These are phyloP conservation scores for Neoboletus magnificus DNA, from an alignment of 768 basidiomycete genomes.

Conservation along the genomic window DNA sequence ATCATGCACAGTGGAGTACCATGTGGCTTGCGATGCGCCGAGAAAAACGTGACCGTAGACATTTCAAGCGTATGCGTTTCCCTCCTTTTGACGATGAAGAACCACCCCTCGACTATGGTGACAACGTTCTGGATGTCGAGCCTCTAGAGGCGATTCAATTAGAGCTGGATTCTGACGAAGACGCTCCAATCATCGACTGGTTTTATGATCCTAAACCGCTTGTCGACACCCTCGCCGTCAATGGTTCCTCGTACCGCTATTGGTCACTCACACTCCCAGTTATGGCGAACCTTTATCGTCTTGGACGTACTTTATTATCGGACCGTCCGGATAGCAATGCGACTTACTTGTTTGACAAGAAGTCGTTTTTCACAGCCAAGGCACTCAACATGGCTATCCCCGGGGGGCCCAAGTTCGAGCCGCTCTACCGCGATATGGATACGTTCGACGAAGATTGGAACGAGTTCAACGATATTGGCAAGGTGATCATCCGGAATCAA, in stretches of 20 bases:
- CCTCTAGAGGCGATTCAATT: constrained; percentile 97
- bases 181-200: constrained; percentile 91
- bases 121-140: constrained; percentile 97
- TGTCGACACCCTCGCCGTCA: constrained; percentile 84
- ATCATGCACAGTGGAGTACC: constrained; percentile 98
- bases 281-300: constrained; percentile 95
- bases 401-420: constrained; percentile 98
- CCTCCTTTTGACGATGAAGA: constrained; percentile 99
- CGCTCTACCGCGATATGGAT: constrained; percentile 95
- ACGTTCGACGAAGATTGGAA: constrained; percentile 99
- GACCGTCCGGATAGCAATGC: constrained; percentile 91
- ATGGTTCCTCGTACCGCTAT: constrained; percentile 89
- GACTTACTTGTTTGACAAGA: constrained; percentile 95
- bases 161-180: constrained; percentile 91
- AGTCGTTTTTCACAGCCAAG: constrained; percentile 97
- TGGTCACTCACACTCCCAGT: constrained; percentile 92
- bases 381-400: constrained; percentile 96
- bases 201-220: constrained; percentile 98
- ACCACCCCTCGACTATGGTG: constrained; percentile 97
- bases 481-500: constrained; percentile 98
- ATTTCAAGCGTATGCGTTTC: constrained; percentile 99
- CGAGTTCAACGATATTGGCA: constrained; percentile 99
- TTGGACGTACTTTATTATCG: constrained; percentile 89
- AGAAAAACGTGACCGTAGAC: constrained; percentile 96
- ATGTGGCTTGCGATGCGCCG: constrained; percentile 99